These are phyloP conservation scores for Aureobasidium sp. DNA, from an alignment of 2,329 filamentous ascomycete genomes.

Conservation along the genomic window DNA sequence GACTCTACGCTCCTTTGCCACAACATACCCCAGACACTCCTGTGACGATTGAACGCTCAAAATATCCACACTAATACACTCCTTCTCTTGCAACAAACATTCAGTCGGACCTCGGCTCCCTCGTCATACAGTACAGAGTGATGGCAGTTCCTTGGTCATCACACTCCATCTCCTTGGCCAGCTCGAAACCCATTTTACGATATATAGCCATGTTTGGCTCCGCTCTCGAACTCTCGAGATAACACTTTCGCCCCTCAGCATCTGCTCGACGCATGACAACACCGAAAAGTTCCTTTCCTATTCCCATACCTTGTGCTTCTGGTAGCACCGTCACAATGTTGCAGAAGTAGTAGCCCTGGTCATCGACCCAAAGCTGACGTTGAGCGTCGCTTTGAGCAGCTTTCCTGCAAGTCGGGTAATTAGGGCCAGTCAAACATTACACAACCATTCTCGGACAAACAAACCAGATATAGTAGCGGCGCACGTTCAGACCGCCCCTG, in stretches of 20 bases:
- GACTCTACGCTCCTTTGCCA: not conserved
- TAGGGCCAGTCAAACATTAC: not conserved
- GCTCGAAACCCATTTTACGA: constrained; percentile 57
- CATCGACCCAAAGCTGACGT: constrained; percentile 53
- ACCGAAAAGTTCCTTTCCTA: constrained; percentile 57
- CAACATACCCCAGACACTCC: not conserved
- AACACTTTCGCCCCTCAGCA: constrained; percentile 54
- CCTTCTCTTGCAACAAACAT: not conserved
- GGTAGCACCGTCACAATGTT: constrained; percentile 65
- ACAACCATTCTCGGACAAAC: not conserved
- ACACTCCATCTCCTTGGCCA: constrained; percentile 58
- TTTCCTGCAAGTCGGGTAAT: constrained; percentile 34
- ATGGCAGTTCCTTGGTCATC: constrained; percentile 49
- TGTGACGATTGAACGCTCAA: constrained; percentile 2
- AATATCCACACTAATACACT: not conserved
- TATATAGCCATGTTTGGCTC: constrained; percentile 65
- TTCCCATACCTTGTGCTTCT: constrained; percentile 55
- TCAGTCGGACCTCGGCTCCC: constrained; percentile 24
- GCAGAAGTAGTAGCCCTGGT: constrained; percentile 64
- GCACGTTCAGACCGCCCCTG: constrained; percentile 57
- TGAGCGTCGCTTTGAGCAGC: constrained; percentile 54
- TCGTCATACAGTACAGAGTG: constrained; percentile 38
- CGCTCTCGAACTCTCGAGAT: constrained; percentile 61
- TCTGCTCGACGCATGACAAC: constrained; percentile 56
- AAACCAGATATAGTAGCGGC: constrained; percentile 61